Base-by-base conservation (phyloP, 2,329 filamentous ascomycete genomes). In the Aspergillus hiratsukae region DNA sequence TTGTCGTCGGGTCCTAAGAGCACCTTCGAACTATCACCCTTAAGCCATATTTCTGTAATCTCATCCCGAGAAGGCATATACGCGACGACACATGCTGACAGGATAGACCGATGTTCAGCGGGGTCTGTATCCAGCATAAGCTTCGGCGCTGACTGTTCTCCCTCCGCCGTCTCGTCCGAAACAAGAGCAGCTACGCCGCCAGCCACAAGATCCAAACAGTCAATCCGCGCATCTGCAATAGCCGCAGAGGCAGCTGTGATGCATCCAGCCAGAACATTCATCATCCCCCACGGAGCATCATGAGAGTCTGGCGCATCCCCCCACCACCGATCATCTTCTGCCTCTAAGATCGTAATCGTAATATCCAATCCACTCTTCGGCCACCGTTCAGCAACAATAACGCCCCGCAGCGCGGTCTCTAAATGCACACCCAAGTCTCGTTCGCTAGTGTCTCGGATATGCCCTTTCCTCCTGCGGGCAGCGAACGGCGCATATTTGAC, bases 351-450 rank as follows among this genome's bases (percentile, higher is more conserved):
- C 0, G 91, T 97, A 50, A 99, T 86, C 19, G 96, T 87, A 43
- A 99, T 87, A 71, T 99, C 94, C n/a, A 96, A 87, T 48, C 91
- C 92, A 72, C 91, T 96, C 80, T 99, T 99, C n/a, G 94, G 94
- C 90, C 93, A 99, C 56, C 93, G 82, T 71, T 97, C 92, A 14
- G 91, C 91, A 68, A 97, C 93, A 51, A 97, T 86, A 7, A 91
- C 89, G 1, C 93, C 93, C 35, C 91, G 84, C 51, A 99, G 80
- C 27, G 94, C 92, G 17, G 91, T 93, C 74, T 97, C 92, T 3
- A 99, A 79, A 71, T 97, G 93, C 10, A 92, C 88, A 11, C 90
- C 90, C 1, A 99, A 81, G 70, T 99, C 94, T 51, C 92, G 84
- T 76, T 99, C 94, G 59, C 83, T 87, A 17, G 87, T 81, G 72